Percentiles rank a stretch among this genome's conserved stretches.
phyloP scores from a whole-genome alignment of 768 basidiomycete species.

The Mycena crocata region DNA sequence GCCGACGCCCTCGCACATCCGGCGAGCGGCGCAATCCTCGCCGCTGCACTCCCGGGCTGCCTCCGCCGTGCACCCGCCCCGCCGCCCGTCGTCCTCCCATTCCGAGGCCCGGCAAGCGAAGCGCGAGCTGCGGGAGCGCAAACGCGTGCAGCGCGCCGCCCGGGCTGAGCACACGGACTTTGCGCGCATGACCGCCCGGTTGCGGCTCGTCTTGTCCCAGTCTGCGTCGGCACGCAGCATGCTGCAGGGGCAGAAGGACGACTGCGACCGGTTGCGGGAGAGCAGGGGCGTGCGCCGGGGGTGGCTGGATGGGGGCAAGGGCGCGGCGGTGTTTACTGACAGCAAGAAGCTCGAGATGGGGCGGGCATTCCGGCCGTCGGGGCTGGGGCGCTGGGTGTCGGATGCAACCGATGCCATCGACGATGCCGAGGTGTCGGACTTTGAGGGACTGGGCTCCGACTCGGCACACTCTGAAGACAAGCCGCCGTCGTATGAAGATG shows the following conservation, averaged over 20 bases:
- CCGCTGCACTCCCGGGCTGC: constrained; percentile 1
- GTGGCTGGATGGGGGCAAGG: constrained; percentile 21
- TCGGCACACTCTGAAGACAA: neutral
- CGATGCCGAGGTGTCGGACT: neutral
- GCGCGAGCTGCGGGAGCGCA: constrained; percentile 16
- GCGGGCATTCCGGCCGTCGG: constrained; percentile 27
- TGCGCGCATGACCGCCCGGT: constrained; percentile 27
- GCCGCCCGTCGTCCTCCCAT: neutral
- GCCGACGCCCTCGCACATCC: constrained; percentile 19
- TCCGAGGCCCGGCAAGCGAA: neutral
- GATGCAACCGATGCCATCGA: constrained; percentile 9
- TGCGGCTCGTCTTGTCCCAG: constrained; percentile 22
- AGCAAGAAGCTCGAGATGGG: neutral
- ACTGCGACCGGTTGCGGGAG: constrained; percentile 26
- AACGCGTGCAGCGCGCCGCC: constrained; percentile 14
- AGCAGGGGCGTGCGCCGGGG: constrained; percentile 23
- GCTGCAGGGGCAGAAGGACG: constrained; percentile 17
- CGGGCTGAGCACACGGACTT: constrained; percentile 30
- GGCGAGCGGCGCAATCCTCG: constrained; percentile 12
- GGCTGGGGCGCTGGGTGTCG: constrained; percentile 20
- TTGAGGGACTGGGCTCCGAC: neutral
- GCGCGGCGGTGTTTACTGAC: neutral
- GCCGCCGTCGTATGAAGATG: constrained; percentile 31
- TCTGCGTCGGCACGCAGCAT: constrained; percentile 10
- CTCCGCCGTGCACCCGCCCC: neutral